Evolutionary conservation across 2,329 filamentous ascomycete species (phyloP), one percentile per base, ranked within the genome.

Genomic region (Ophiosphaerella korrae): DNA sequence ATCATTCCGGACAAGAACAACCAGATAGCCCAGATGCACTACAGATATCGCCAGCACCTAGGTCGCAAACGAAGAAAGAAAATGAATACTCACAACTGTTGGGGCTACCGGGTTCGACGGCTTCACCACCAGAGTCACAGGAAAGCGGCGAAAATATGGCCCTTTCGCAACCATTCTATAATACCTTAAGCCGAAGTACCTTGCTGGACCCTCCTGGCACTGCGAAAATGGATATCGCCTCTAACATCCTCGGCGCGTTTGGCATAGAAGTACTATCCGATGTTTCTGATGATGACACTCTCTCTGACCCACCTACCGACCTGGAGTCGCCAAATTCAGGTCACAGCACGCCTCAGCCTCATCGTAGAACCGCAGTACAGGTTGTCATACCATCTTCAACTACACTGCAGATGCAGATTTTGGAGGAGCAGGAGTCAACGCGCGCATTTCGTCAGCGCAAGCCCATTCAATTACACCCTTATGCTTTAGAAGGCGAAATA

Each of bases 401-500:
- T 12, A 50, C 51, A 47, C 37, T 60, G 33, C 62, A 62, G 34
- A 47, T 40, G 8, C 52, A 58, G 13, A 53, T 57, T 34, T 52
- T 44, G 14, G 58, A 61, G 14, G 49, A 61, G 16, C 50, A 66
- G 13, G 57, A 52, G 34, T 44, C 53, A 31, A 53, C 48, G 26
- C 68, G 77, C 35, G 73, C 66, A 7, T 67, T 80, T 18, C 70
- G 78, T n/a, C 63, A 74, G 39, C 67, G 78, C 8, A 78, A 78
- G 40, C 74, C 77, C 12, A 78, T 78, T 40, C 78, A 81, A 55
- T 57, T 81, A 24, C 76, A 80, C 64, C 78, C 78, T 2, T 81
- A 80, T 52, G 59, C 75, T 18, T 56, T 78, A 18, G 78, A 80
- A 42, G 71, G 71, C 16, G 74, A 77, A 42, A 63, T 70, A 32